Evolutionary conservation across 768 basidiomycete species (phyloP).

Genomic region (Strobilomyces confusus): DNA sequence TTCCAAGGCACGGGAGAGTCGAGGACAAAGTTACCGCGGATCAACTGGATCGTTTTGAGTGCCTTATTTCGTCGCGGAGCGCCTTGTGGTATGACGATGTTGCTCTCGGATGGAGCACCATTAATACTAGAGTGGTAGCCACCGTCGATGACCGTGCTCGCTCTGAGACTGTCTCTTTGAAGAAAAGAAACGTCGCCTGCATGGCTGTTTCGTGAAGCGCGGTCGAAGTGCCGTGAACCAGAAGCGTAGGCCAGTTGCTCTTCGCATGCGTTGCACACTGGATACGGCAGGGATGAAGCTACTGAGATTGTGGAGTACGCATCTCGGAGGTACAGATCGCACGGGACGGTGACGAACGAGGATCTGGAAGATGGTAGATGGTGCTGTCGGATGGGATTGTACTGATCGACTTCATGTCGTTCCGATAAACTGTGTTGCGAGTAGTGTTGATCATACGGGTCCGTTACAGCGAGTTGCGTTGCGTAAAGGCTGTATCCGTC

Average conservation of each 20-base stretch:
- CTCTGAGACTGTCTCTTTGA: conserved; percentile 34
- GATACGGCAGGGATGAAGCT: conserved; percentile 20
- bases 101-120: conserved; percentile 42
- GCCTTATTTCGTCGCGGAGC: conserved; percentile 90
- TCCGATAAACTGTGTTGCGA: conserved; percentile 27
- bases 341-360: conserved; percentile 13
- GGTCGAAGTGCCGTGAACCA: conserved; percentile 24
- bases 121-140: conserved; percentile 34
- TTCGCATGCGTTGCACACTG: conserved; percentile 22
- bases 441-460: conserved; percentile 40
- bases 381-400: conserved; percentile 32
- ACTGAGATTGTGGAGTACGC: conserved; percentile 15
- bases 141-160: conserved; percentile 38
- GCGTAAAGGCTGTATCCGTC: conserved; percentile 59
- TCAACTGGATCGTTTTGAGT: conserved; percentile 87
- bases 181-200: conserved; percentile 66
- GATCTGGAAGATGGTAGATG: conserved; percentile 32
- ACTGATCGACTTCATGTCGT: conserved; percentile 32
- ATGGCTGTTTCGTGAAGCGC: conserved; percentile 43
- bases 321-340: conserved; percentile 22
- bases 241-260: conserved; percentile 14
- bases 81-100: conserved; percentile 84
- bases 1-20: conserved; percentile 91
- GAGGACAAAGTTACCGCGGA: conserved; percentile 90
- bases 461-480: conserved; percentile 26